Base-by-base conservation (phyloP, 2,329 filamentous ascomycete genomes). In the Lachnellula willkommii region DNA sequence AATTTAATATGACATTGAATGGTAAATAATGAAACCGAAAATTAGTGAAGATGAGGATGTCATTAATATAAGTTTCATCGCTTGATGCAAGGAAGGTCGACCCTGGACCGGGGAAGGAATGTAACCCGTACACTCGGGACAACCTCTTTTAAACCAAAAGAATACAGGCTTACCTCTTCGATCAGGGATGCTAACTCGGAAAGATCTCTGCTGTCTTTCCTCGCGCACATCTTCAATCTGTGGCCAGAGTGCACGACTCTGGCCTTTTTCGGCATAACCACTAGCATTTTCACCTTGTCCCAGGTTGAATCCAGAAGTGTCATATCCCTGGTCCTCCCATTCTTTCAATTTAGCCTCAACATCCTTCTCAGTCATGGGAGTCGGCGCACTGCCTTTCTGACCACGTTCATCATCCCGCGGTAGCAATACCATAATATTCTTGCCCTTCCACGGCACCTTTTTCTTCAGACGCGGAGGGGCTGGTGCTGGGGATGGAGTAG, bases 371-470 rank as follows among this genome's bases (percentile, higher is more conserved):
- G 73, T 75, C 47, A 88, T 73, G 4, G 84, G 84, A 55, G 75
- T 71, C 0, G 80, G 78, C 0, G 76, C 72, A 39, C 77, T 76
- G 42, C 80, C 81, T 1, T 75, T 74, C 45, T 79, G 76, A 20
- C 87, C 87, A 61, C 86, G 79, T 52, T 82, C 78, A 52, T 88
- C 85, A 59, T 89, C 84, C 47, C 80, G 74, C 5, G 88, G 89
- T 20, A 92, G 73, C 26, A 85, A 75, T 45, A 92, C 84, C 64
- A 89, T 72, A 52, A 90, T 89, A 57, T 82, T 84, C 73, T 90
- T 91, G 55, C 85, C 86, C 66, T 80, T 87, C 87, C 88, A 91
- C 47, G 80, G 78, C 2, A 92, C 77, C 72, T 86, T 89, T 69
- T 88, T 91, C 73, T 81, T 89, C 7, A 81, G 60, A 12, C 82